A percentile compares a stretch with the other conserved stretches of the same genome.
Evolutionary conservation across 768 basidiomycete species (phyloP).

Genomic region (Auricularia sp.): DNA sequence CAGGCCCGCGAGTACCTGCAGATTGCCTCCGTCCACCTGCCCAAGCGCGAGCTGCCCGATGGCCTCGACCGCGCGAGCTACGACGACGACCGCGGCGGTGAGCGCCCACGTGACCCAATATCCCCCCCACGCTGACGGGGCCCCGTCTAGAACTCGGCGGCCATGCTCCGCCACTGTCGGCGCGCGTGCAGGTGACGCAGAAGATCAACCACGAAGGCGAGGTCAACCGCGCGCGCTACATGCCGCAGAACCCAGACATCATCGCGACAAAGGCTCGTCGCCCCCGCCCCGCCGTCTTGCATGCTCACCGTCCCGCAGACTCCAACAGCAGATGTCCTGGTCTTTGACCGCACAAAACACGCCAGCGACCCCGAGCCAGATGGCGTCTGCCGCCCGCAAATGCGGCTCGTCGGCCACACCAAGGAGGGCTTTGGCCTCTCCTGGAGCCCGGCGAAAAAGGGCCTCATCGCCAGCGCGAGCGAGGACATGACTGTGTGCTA

Average conservation of each 20-base stretch:
- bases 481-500: slow-evolving; percentile 95
- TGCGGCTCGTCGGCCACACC: slow-evolving; percentile 78
- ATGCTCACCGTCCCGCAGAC: slow-evolving; percentile 20
- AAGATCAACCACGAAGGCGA: slow-evolving; percentile 92
- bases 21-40: slow-evolving; percentile 90
- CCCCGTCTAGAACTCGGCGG: slow-evolving; percentile 70
- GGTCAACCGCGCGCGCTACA: slow-evolving; percentile 94
- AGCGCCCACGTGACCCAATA: slow-evolving; percentile 8
- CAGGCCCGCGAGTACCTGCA: slow-evolving; percentile 91
- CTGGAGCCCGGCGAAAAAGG: slow-evolving; percentile 79
- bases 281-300: neutral
- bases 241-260: slow-evolving; percentile 97
- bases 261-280: slow-evolving; percentile 73
- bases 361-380: slow-evolving; percentile 83
- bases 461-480: slow-evolving; percentile 82
- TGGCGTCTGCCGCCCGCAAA: slow-evolving; percentile 81
- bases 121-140: neutral
- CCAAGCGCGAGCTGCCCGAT: slow-evolving; percentile 62
- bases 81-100: slow-evolving; percentile 76
- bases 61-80: slow-evolving; percentile 71
- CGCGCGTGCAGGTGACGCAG: slow-evolving; percentile 83
- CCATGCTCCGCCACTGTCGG: slow-evolving; percentile 72
- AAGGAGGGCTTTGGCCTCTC: slow-evolving; percentile 92
- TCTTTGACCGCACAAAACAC: slow-evolving; percentile 98
- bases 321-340: slow-evolving; percentile 75